Percentiles rank a stretch among this genome's conserved stretches.
Evolutionary conservation across 2,329 filamentous ascomycete genomes (phyloP).

Genomic region (Ceratocystis smalleyi): DNA sequence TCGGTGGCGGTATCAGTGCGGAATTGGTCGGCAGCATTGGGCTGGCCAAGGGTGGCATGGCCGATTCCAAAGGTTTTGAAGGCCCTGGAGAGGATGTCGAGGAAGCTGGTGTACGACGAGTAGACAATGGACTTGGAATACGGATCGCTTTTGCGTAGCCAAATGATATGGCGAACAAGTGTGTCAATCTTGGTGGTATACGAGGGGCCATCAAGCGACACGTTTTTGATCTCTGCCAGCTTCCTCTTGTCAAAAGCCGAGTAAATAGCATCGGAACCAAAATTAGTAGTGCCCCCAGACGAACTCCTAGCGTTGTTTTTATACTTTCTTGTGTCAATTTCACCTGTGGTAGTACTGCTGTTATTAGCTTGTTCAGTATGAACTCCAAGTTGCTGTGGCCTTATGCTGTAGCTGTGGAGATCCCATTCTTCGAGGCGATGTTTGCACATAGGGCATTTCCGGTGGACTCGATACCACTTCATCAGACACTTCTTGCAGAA

Average conservation of each 20-base stretch:
- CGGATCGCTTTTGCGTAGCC: conserved; percentile 69
- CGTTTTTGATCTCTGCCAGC: conserved; percentile 64
- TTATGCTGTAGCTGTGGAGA: conserved; percentile 74
- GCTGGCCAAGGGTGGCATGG: conserved; percentile 51
- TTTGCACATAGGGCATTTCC: conserved; percentile 77
- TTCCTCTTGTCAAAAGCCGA: conserved; percentile 55
- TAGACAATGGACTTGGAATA: conserved; percentile 89
- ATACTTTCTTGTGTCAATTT: too few species aligned
- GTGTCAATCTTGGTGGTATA: conserved; percentile 89
- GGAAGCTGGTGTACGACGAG: conserved; percentile 58
- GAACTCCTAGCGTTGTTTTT: background rate
- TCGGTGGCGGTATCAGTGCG: conserved; percentile 58
- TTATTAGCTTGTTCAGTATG: conserved; percentile 27
- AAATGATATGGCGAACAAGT: conserved; percentile 63
- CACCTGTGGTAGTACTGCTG: conserved; percentile 23
- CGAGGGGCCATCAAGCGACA: conserved; percentile 55
- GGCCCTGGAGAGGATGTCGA: conserved; percentile 55
- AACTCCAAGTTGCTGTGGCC: conserved; percentile 56
- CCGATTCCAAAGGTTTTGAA: conserved; percentile 59
- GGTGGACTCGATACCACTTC: conserved; percentile 59
- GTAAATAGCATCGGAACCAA: conserved; percentile 39
- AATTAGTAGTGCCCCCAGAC: background rate
- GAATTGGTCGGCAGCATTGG: conserved; percentile 58
- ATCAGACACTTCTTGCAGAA: conserved; percentile 82
- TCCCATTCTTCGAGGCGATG: conserved; percentile 46